These are phyloP conservation scores for Candida anglica DNA, from an alignment of 805 yeast genomes.

Conservation along the genomic window DNA sequence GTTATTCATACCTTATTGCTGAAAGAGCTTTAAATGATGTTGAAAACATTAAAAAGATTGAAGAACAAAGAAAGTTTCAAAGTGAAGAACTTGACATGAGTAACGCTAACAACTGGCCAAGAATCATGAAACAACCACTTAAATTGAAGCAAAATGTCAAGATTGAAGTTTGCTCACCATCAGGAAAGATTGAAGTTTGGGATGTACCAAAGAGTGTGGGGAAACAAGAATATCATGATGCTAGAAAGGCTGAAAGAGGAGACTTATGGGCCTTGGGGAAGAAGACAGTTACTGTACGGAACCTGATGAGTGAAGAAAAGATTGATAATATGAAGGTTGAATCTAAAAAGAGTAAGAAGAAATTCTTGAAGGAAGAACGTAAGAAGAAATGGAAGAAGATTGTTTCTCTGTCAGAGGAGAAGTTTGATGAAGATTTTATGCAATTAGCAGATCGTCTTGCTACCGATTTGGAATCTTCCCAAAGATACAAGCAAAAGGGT, in stretches of 20 bases:
- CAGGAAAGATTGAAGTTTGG: constrained; percentile 85
- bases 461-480: constrained; percentile 26
- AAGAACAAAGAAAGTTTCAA: constrained; percentile 28
- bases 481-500: constrained; percentile 28
- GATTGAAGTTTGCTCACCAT: constrained; percentile 72
- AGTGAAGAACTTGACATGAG: constrained; percentile 16
- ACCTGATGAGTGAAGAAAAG: constrained; percentile 23
- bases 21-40: constrained; percentile 51
- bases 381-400: constrained; percentile 31
- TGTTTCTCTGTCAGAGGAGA: constrained; percentile 17
- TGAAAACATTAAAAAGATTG: constrained; percentile 37
- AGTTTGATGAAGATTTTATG: constrained; percentile 17
- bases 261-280: constrained; percentile 72
- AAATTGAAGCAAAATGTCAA: constrained; percentile 81
- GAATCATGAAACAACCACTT: constrained; percentile 67
- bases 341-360: constrained; percentile 34
- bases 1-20: constrained; percentile 69
- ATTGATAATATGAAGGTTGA: constrained; percentile 31
- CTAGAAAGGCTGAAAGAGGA: constrained; percentile 78
- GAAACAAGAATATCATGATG: constrained; percentile 79
- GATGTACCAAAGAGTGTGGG: constrained; percentile 75
- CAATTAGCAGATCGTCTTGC: constrained; percentile 27
- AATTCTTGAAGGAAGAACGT: constrained; percentile 31
- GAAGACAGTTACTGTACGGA: constrained; percentile 30
- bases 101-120: constrained; percentile 53